phyloP scores from a whole-genome alignment of 2,329 filamentous ascomycete genomes.

The Cladophialophora chaetospira region DNA sequence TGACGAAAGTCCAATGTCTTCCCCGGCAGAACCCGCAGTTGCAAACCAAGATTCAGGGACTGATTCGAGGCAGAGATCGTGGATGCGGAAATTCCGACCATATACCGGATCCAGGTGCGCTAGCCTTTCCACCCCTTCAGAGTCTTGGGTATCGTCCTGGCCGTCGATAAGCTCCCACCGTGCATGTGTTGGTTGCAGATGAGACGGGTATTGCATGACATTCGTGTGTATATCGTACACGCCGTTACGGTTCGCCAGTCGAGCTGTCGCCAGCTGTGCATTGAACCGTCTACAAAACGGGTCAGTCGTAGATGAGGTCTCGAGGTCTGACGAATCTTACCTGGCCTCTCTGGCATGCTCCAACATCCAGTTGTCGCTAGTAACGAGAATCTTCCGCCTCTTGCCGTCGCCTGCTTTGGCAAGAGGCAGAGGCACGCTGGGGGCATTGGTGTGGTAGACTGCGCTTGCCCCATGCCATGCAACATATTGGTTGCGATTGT shows the following conservation, averaged over 20 bases:
- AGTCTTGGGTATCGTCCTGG: conserved; percentile 27
- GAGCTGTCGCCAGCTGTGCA: conserved; percentile 66
- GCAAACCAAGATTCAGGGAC: conserved; percentile 60
- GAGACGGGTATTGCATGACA: conserved; percentile 79
- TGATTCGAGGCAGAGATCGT: conserved; percentile 63
- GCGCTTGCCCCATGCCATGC: conserved; percentile 97
- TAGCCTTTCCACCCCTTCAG: conserved; percentile 48
- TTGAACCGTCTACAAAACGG: conserved; percentile 74
- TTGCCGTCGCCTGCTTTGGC: conserved; percentile 76
- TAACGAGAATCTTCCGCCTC: conserved; percentile 83
- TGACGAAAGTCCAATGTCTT: conserved; percentile 41
- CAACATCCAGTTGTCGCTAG: conserved; percentile 93
- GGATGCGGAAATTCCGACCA: conserved; percentile 63
- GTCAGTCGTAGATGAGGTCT: not conserved
- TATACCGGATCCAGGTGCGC: conserved; percentile 58
- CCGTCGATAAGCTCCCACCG: conserved; percentile 70
- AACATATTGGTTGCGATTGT: conserved; percentile 98
- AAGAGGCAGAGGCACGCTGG: conserved; percentile 71
- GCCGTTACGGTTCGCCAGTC: conserved; percentile 70
- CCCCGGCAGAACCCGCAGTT: conserved; percentile 55
- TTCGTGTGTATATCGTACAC: conserved; percentile 96
- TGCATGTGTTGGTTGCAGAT: conserved; percentile 85
- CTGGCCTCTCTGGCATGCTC: conserved; percentile 91
- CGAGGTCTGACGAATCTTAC: conserved; percentile 49
- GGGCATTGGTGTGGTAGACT: conserved; percentile 84